These are phyloP conservation scores for Rosa chinensis DNA, from an alignment of 306 rosid species.

Conservation along the genomic window DNA sequence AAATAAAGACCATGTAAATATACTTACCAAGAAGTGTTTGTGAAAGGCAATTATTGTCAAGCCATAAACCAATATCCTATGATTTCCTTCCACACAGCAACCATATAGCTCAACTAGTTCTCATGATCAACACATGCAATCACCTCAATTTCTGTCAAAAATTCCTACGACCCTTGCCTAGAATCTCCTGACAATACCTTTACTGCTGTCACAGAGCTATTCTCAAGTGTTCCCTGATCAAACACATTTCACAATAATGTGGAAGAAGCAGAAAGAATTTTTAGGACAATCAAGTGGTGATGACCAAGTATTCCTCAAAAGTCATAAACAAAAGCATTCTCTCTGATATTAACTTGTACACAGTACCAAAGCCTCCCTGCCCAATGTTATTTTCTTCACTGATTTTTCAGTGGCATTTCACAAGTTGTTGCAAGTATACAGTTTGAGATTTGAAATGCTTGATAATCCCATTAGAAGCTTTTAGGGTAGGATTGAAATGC, in stretches of 20 bases:
- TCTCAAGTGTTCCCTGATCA: slow-evolving; percentile 55
- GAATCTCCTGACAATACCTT: slow-evolving; percentile 73
- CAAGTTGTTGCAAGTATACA: slow-evolving; percentile 60
- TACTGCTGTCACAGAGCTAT: slow-evolving; percentile 60
- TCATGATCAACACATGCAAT: slow-evolving; percentile 66
- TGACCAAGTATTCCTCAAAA: slow-evolving; percentile 7
- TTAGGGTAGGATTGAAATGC: background rate
- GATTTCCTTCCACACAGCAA: slow-evolving; percentile 66
- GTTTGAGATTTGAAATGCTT: slow-evolving; percentile 46
- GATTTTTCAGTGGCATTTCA: slow-evolving; percentile 52
- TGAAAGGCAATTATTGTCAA: slow-evolving; percentile 82
- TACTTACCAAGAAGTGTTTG: slow-evolving; percentile 65
- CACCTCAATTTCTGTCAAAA: slow-evolving; percentile 80
- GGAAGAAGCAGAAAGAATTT: slow-evolving; percentile 13
- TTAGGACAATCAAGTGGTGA: slow-evolving; percentile 5
- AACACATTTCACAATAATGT: slow-evolving; percentile 10
- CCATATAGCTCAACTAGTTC: slow-evolving; percentile 75
- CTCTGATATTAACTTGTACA: slow-evolving; percentile 62
- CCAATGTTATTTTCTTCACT: slow-evolving; percentile 60
- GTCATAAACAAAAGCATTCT: slow-evolving; percentile 6
- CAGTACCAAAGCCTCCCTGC: slow-evolving; percentile 86
- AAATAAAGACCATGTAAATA: slow-evolving; percentile 8
- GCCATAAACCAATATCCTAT: slow-evolving; percentile 80
- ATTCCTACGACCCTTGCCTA: slow-evolving; percentile 63
- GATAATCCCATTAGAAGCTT: slow-evolving; percentile 24